Evolutionary conservation across 202 grass and related monocot genomes (phyloP), one percentile per base, ranked within the genome.

Genomic region (Alloteropsis angusta): DNA sequence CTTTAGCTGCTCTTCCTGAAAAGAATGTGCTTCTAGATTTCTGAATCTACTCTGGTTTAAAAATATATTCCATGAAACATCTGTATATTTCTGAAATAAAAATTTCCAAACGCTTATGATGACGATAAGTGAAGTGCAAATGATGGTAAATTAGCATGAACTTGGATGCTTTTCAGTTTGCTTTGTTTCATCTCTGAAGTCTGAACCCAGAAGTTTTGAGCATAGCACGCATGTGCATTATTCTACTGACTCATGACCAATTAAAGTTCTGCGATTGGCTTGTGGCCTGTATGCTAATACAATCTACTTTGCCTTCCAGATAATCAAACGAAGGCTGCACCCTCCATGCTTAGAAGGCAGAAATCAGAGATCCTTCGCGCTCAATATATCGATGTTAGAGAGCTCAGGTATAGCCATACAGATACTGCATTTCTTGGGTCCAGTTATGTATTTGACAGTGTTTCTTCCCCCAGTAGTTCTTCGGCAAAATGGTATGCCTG

Each of bases 311-410:
- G 58, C 80, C 30, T 50, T 12, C 32, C 68, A 94, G 91, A 58
- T 53, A 67, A 26, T 36, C 72, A 63, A 43, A 82, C 81, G 35
- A 70, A 73, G 38, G 34, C 80, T 64, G 66, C 67, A 70, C 73
- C 92, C 30, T 84, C 65, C 83, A 81, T 62, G 74, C 57, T 86
- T 63, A 82, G 54, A 75, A 82, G 86, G 58, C 48, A 84, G 77
- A 88, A 89, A 30, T 94, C 88, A 4, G 92, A 87, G 82, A 94
- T 87, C 18, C 28, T 94, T 79, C 92, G 72, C 38, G 46, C 86
- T 67, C 86, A 91, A 34, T 89, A 94, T 81, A 91, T 88, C 43
- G 80, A 87, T 34, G 75, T 60, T 19, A 88, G 78, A 80, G 88
- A 94, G 80, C 77, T 94, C 49, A 91, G 88, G 91, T 70, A 86